These are phyloP conservation scores for Sclerotiophoma versabilis DNA, from an alignment of 2,329 filamentous ascomycete species.

Conservation along the genomic window DNA sequence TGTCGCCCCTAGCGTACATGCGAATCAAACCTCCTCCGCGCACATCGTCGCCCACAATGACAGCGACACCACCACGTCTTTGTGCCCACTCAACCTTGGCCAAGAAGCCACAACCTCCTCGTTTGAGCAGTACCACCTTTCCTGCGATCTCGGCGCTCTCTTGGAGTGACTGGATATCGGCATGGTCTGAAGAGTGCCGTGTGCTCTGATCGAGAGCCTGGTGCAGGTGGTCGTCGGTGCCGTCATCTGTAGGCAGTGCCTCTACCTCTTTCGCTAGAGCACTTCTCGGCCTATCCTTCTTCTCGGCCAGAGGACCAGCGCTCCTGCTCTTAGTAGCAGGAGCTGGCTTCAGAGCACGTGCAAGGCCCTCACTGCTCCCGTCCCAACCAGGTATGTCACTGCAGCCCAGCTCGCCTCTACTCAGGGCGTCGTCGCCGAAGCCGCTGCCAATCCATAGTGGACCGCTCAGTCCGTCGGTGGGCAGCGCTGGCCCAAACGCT, in stretches of 20 bases:
- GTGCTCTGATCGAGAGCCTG: slow-evolving; percentile 51
- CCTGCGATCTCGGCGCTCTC: slow-evolving; percentile 91
- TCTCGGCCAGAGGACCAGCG: slow-evolving; percentile 14
- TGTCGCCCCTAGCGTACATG: slow-evolving; percentile 98
- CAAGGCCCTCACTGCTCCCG: slow-evolving; percentile 52
- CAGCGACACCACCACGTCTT: slow-evolving; percentile 81
- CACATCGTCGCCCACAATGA: slow-evolving; percentile 94
- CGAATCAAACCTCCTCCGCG: slow-evolving; percentile 89
- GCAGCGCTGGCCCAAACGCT: slow-evolving; percentile 85
- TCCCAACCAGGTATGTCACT: slow-evolving; percentile 93
- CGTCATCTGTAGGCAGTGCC: slow-evolving; percentile 63
- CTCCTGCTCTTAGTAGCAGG: slow-evolving; percentile 14
- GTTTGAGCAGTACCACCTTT: slow-evolving; percentile 88
- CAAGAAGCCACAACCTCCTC: slow-evolving; percentile 93
- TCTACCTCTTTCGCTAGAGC: not conserved
- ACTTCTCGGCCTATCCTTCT: slow-evolving; percentile 10
- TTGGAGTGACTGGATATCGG: slow-evolving; percentile 90
- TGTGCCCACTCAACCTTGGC: slow-evolving; percentile 99
- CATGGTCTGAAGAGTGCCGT: slow-evolving; percentile 60
- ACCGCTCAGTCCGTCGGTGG: slow-evolving; percentile 78
- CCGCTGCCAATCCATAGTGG: slow-evolving; percentile 93
- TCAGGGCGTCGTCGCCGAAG: slow-evolving; percentile 78
- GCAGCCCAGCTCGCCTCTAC: slow-evolving; percentile 84
- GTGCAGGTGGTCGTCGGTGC: slow-evolving; percentile 83
- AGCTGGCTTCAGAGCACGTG: slow-evolving; percentile 10